phyloP scores from a whole-genome alignment of 1,284 basidiomycete genomes.

The Pascua sp. region DNA sequence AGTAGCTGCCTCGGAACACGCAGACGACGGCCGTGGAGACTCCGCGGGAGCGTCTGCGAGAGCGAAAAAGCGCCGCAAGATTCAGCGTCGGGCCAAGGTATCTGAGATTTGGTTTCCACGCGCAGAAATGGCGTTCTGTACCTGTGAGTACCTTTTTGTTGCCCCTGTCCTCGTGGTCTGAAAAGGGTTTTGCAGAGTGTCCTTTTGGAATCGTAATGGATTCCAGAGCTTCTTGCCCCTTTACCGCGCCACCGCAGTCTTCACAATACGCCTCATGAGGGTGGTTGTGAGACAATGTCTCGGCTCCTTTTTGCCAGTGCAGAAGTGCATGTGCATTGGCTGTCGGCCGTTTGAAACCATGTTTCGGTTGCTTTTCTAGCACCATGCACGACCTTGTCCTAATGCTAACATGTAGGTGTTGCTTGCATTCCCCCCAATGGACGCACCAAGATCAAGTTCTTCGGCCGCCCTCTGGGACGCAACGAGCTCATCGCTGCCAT shows the following conservation, averaged over 20 bases:
- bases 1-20: slow-evolving; percentile 2
- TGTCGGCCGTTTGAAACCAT: no score
- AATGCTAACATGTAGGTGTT: slow-evolving; percentile 13
- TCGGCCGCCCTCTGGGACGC: slow-evolving; percentile 54
- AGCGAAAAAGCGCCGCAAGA: slow-evolving; percentile 23
- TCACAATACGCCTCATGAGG: no score
- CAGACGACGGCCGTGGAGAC: slow-evolving; percentile 4
- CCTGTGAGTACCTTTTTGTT: slow-evolving; percentile 12
- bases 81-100: slow-evolving; percentile 14
- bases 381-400: not conserved
- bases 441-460: slow-evolving; percentile 50
- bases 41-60: slow-evolving; percentile 10
- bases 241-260: no score
- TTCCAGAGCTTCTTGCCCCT: no score
- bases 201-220: no score
- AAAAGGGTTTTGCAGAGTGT: no score
- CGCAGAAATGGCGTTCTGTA: slow-evolving; percentile 23
- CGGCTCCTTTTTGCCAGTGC: not conserved
- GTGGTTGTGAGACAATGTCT: no score
- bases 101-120: slow-evolving; percentile 23
- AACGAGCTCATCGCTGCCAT: slow-evolving; percentile 56
- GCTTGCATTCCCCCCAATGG: slow-evolving; percentile 27
- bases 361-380: not conserved
- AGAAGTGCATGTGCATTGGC: not conserved
- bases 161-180: not conserved